Evolutionary conservation across 2,329 filamentous ascomycete genomes (phyloP).

Genomic region (Juglanconis juglandina): DNA sequence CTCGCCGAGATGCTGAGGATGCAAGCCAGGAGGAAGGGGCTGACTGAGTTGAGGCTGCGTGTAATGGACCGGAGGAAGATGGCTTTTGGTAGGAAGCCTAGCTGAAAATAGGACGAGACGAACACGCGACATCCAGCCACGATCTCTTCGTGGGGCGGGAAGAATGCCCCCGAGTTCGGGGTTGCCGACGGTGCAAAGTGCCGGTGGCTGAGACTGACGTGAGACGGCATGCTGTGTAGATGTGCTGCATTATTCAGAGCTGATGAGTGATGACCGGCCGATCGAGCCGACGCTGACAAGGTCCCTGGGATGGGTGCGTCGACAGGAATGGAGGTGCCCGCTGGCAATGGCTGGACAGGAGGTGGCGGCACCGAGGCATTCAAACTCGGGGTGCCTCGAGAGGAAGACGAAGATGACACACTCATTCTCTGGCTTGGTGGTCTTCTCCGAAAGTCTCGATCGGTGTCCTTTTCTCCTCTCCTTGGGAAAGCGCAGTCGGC

Average conservation of each 20-base stretch:
- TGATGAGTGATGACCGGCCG: background rate
- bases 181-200: background rate
- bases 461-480: constrained; percentile 17
- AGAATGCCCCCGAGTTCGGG: constrained; percentile 2
- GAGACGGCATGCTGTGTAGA: background rate
- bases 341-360: constrained; percentile 10
- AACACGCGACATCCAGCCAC: constrained; percentile 28
- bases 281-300: background rate
- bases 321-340: constrained; percentile 6
- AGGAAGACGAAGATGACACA: constrained; percentile 12
- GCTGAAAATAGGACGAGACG: constrained; percentile 29
- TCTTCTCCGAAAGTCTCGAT: constrained; percentile 16
- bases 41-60: constrained; percentile 21
- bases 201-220: constrained; percentile 3
- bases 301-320: constrained; percentile 7
- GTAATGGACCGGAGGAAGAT: constrained; percentile 28
- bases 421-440: constrained; percentile 12
- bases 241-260: constrained; percentile 2
- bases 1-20: constrained; percentile 30
- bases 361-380: constrained; percentile 2
- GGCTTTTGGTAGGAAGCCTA: constrained; percentile 31
- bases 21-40: constrained; percentile 27
- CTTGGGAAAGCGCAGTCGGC: constrained; percentile 15
- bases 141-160: constrained; percentile 25
- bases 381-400: constrained; percentile 2